phyloP scores from a whole-genome alignment of 495 filamentous ascomycete genomes.

The Penicillium goetzii region DNA sequence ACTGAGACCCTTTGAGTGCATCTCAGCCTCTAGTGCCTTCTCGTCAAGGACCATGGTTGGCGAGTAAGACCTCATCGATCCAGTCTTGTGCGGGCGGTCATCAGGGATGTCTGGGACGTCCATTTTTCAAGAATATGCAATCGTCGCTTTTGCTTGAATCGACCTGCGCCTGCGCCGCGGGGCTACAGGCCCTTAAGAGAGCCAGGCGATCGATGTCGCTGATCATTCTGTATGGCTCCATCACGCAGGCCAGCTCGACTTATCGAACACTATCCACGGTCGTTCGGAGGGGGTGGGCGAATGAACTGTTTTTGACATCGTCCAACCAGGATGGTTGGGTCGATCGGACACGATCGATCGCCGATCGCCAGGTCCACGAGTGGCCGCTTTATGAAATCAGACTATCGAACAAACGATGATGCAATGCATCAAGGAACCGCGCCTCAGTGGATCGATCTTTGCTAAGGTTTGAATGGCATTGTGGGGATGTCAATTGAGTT shows the following conservation, averaged over 20 bases:
- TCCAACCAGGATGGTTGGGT: neutral
- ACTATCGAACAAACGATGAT: slow-evolving; percentile 19
- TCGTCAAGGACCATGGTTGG: slow-evolving; percentile 22
- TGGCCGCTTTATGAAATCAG: slow-evolving; percentile 17
- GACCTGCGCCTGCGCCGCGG: neutral
- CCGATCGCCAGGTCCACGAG: slow-evolving; percentile 26
- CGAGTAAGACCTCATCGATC: slow-evolving; percentile 17
- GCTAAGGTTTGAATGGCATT: neutral
- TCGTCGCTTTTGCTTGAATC: neutral
- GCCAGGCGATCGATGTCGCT: slow-evolving; percentile 13
- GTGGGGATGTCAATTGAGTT: neutral
- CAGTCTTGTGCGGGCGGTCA: slow-evolving; percentile 20
- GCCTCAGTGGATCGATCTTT: slow-evolving; percentile 10
- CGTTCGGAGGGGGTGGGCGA: slow-evolving; percentile 6
- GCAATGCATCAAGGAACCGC: slow-evolving; percentile 15
- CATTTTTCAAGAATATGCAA: slow-evolving; percentile 6
- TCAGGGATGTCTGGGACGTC: slow-evolving; percentile 29
- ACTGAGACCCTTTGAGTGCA: neutral
- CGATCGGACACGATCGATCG: slow-evolving; percentile 27
- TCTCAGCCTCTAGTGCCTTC: slow-evolving; percentile 6
- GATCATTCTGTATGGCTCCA: slow-evolving; percentile 9
- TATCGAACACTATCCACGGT: slow-evolving; percentile 22
- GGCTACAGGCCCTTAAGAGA: slow-evolving; percentile 16
- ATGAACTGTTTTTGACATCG: slow-evolving; percentile 18
- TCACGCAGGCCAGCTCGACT: slow-evolving; percentile 1